These are phyloP conservation scores for Rhynchospora tenuis DNA, from an alignment of 176 grass and related monocot genomes.

Conservation along the genomic window DNA sequence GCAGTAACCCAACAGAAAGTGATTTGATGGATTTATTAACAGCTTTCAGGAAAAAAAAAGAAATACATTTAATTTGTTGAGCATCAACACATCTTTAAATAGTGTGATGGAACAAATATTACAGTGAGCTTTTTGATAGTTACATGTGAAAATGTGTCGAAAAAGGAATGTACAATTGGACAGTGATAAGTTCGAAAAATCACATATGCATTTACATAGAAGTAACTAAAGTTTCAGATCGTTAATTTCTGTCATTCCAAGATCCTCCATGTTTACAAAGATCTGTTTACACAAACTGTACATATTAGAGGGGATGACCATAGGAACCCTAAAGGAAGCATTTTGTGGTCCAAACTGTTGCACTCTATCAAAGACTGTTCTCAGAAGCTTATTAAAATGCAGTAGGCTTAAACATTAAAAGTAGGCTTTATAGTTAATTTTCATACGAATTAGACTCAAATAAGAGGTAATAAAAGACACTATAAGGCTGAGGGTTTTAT, in stretches of 20 bases:
- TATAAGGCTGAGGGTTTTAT: background rate
- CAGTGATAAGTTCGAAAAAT: background rate
- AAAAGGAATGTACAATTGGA: background rate
- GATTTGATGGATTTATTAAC: background rate
- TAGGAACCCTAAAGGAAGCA: background rate
- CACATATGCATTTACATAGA: background rate
- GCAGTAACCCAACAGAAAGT: background rate
- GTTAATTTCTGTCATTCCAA: background rate
- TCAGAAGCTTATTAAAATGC: background rate
- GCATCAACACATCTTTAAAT: background rate
- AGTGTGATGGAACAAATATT: constrained; percentile 1
- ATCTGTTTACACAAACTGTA: background rate
- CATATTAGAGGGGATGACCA: background rate
- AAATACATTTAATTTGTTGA: background rate
- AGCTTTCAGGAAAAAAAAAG: background rate
- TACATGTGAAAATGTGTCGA: background rate
- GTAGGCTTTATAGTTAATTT: background rate
- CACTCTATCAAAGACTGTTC: background rate
- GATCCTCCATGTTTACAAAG: background rate
- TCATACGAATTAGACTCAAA: background rate
- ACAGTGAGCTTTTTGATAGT: background rate
- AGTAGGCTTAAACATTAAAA: background rate
- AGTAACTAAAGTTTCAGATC: background rate
- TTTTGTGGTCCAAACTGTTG: background rate
- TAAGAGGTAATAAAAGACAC: background rate